A percentile compares a stretch with the other conserved stretches of the same genome.
phyloP scores from a whole-genome alignment of 2,329 filamentous ascomycete genomes.

The Cryphonectria nitschkei region DNA sequence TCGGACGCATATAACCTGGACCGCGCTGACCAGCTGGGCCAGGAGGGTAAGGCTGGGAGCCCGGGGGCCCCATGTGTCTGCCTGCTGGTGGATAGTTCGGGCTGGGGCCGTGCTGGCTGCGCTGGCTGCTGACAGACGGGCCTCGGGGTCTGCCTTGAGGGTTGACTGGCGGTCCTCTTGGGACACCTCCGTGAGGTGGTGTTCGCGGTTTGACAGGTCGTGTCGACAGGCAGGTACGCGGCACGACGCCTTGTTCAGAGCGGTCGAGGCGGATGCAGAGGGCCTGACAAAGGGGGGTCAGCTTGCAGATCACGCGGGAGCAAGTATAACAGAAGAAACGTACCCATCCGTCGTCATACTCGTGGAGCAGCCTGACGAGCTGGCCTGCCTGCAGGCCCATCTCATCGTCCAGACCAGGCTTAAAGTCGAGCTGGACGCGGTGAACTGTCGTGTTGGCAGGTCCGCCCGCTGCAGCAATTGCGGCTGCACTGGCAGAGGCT shows the following conservation, averaged over 20 bases:
- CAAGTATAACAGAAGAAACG: slow-evolving; percentile 42
- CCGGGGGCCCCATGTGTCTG: slow-evolving; percentile 46
- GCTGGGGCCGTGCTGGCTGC: slow-evolving; percentile 46
- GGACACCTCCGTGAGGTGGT: slow-evolving; percentile 47
- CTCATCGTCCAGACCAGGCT: slow-evolving; percentile 90
- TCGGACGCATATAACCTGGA: slow-evolving; percentile 34
- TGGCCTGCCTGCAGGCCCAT: slow-evolving; percentile 80
- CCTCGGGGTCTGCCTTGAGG: slow-evolving; percentile 42
- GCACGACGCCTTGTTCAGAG: slow-evolving; percentile 89
- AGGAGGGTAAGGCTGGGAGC: slow-evolving; percentile 38
- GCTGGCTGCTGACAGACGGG: slow-evolving; percentile 43
- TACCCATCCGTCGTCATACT: slow-evolving; percentile 99
- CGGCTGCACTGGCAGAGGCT: slow-evolving; percentile 57
- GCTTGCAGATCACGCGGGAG: slow-evolving; percentile 1
- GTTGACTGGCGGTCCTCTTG: slow-evolving; percentile 60
- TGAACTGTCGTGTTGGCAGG: slow-evolving; percentile 71
- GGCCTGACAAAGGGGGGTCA: slow-evolving; percentile 56
- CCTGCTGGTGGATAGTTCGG: slow-evolving; percentile 40
- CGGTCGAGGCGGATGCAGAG: slow-evolving; percentile 90
- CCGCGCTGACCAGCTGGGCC: slow-evolving; percentile 41
- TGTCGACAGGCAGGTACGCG: slow-evolving; percentile 89
- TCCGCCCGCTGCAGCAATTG: slow-evolving; percentile 65
- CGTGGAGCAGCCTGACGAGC: slow-evolving; percentile 85
- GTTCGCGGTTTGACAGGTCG: slow-evolving; percentile 86
- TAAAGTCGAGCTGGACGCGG: slow-evolving; percentile 92